Evolutionary conservation across 2,329 filamentous ascomycete genomes (phyloP).

Genomic region (Cladosporium sp.): DNA sequence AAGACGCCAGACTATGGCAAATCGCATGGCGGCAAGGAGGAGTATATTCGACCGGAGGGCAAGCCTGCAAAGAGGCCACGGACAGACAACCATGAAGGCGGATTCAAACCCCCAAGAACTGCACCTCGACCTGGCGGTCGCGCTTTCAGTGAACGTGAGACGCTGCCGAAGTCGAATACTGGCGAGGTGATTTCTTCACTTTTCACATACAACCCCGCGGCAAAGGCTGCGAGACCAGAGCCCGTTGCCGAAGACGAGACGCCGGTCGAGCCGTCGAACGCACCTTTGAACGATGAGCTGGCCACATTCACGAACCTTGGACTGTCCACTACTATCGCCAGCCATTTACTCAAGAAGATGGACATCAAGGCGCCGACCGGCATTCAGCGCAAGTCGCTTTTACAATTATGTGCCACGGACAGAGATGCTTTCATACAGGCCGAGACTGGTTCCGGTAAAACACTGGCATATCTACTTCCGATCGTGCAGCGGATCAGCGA

Average conservation of each 20-base stretch:
- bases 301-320: slow-evolving; percentile 85
- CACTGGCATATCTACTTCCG: slow-evolving; percentile 88
- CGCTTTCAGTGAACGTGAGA: slow-evolving; percentile 7
- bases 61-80: slow-evolving; percentile 18
- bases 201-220: slow-evolving; percentile 82
- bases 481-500: slow-evolving; percentile 84
- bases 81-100: slow-evolving; percentile 16
- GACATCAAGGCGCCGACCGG: slow-evolving; percentile 86
- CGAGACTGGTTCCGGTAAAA: slow-evolving; percentile 96
- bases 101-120: slow-evolving; percentile 10
- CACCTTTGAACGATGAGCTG: slow-evolving; percentile 76
- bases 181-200: slow-evolving; percentile 72
- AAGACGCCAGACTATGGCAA: slow-evolving; percentile 17
- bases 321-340: slow-evolving; percentile 72
- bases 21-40: slow-evolving; percentile 20
- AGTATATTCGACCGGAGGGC: slow-evolving; percentile 15
- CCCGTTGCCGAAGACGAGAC: slow-evolving; percentile 42
- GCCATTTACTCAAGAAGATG: slow-evolving; percentile 80
- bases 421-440: slow-evolving; percentile 94
- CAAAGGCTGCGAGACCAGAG: slow-evolving; percentile 56
- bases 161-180: slow-evolving; percentile 13
- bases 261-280: slow-evolving; percentile 76
- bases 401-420: slow-evolving; percentile 73
- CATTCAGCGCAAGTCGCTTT: slow-evolving; percentile 86
- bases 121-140: slow-evolving; percentile 9